These are phyloP conservation scores for Diddensiella caesifluorescens DNA, from an alignment of 805 yeast species.

Conservation along the genomic window DNA sequence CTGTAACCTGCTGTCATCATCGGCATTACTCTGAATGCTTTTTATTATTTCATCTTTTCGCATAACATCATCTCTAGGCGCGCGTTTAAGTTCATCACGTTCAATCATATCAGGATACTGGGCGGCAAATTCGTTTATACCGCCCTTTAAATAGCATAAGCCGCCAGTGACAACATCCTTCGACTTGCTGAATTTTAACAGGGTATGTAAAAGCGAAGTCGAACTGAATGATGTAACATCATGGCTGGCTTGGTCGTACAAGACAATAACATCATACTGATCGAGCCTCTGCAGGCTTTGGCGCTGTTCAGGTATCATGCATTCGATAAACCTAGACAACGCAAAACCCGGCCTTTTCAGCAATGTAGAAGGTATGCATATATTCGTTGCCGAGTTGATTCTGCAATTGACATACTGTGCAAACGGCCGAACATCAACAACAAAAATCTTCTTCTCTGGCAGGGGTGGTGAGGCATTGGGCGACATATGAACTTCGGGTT, in stretches of 20 bases:
- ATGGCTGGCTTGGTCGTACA: slow-evolving; percentile 43
- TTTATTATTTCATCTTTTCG: background rate
- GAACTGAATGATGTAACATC: slow-evolving; percentile 16
- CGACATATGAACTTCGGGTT: background rate
- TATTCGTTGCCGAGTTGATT: slow-evolving; percentile 57
- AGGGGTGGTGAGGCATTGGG: slow-evolving; percentile 3
- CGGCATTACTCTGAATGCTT: background rate
- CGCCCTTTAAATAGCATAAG: slow-evolving; percentile 28
- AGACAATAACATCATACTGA: slow-evolving; percentile 32
- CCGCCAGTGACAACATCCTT: slow-evolving; percentile 18
- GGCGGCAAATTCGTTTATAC: slow-evolving; percentile 12
- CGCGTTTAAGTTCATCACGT: background rate
- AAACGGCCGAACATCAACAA: slow-evolving; percentile 77
- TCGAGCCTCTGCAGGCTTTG: slow-evolving; percentile 23
- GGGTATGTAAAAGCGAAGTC: slow-evolving; percentile 24
- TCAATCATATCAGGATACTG: slow-evolving; percentile 9
- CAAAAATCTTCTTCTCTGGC: slow-evolving; percentile 35
- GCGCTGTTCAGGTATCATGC: slow-evolving; percentile 33
- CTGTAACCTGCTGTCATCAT: background rate
- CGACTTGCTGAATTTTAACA: slow-evolving; percentile 28
- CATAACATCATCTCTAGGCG: background rate
- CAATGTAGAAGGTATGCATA: slow-evolving; percentile 86
- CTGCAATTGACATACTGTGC: slow-evolving; percentile 62
- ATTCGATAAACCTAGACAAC: slow-evolving; percentile 37
- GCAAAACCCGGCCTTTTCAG: slow-evolving; percentile 70